Conservation (phyloP, 164 flowering plant genomes). For the Berberis vulgaris region DNA sequence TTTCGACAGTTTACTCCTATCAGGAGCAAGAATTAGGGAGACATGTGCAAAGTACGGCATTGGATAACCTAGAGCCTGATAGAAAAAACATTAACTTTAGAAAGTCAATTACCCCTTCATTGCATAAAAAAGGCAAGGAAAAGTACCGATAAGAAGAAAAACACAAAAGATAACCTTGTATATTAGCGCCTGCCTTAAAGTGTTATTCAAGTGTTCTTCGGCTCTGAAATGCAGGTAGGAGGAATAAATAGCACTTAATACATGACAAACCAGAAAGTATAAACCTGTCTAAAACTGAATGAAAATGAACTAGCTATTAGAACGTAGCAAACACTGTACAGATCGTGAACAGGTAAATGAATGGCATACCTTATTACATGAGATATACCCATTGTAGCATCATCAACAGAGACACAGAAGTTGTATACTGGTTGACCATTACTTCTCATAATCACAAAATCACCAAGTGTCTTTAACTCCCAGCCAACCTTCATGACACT, state of each 20-base stretch:
- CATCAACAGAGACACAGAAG: slow-evolving; percentile 97
- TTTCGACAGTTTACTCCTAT: slow-evolving; percentile 90
- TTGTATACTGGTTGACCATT: slow-evolving; percentile 98
- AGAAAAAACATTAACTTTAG: slow-evolving; percentile 2
- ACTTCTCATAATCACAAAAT: slow-evolving; percentile 91
- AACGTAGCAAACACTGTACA: not conserved
- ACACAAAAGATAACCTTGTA: slow-evolving; percentile 46
- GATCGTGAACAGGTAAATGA: not conserved
- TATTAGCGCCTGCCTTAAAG: slow-evolving; percentile 86
- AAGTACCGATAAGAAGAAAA: not conserved
- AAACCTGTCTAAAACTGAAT: not conserved
- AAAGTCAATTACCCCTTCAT: slow-evolving; percentile 4
- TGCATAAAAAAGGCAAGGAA: not conserved
- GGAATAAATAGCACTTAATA: not conserved
- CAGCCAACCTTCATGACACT: slow-evolving; percentile 83
- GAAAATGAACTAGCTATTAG: not conserved
- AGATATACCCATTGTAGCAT: slow-evolving; percentile 96
- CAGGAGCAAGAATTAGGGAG: slow-evolving; percentile 95
- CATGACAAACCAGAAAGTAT: not conserved
- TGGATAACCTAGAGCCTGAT: slow-evolving; percentile 81
- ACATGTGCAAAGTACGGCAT: slow-evolving; percentile 98
- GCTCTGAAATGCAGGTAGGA: slow-evolving; percentile 51
- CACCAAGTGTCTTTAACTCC: slow-evolving; percentile 86
- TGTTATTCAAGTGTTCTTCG: slow-evolving; percentile 93
- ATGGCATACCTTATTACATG: slow-evolving; percentile 80